Evolutionary conservation across 495 filamentous ascomycete genomes (phyloP).

Genomic region (Penicillium arizonense): DNA sequence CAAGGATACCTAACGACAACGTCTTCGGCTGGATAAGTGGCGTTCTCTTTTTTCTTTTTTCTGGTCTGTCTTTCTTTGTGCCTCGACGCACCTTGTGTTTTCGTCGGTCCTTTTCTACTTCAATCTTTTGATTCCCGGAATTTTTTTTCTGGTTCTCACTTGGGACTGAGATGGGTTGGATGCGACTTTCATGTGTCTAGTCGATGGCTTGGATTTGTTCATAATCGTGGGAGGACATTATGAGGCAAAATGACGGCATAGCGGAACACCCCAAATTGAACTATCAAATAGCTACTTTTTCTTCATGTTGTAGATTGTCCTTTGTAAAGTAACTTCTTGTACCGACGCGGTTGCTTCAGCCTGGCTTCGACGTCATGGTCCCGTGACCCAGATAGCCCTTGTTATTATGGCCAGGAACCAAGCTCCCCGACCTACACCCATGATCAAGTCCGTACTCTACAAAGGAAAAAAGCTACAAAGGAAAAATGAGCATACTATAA

Average conservation of each 20-base stretch:
- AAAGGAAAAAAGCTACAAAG: too few species aligned
- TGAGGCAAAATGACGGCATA: not conserved
- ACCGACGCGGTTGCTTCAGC: too few species aligned
- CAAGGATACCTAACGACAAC: slow-evolving; percentile 12
- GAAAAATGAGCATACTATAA: slow-evolving; percentile 3
- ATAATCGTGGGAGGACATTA: not conserved
- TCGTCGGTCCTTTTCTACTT: not conserved
- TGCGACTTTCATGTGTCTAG: too few species aligned
- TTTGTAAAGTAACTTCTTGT: too few species aligned
- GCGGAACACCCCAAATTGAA: not conserved
- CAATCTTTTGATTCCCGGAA: not conserved
- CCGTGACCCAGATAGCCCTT: too few species aligned
- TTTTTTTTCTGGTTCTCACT: too few species aligned
- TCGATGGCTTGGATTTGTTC: not conserved
- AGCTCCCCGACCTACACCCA: not conserved
- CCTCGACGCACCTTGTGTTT: too few species aligned
- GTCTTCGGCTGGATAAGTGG: slow-evolving; percentile 1
- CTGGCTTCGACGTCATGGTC: too few species aligned
- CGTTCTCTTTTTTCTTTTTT: slow-evolving; percentile 13
- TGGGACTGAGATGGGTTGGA: too few species aligned
- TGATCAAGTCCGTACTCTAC: slow-evolving; percentile 5
- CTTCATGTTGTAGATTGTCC: too few species aligned
- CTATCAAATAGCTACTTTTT: not conserved
- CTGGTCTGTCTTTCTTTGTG: not conserved
- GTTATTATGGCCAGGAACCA: too few species aligned